These are phyloP conservation scores for Starmera amethionina DNA, from an alignment of 805 yeast genomes.

Conservation along the genomic window DNA sequence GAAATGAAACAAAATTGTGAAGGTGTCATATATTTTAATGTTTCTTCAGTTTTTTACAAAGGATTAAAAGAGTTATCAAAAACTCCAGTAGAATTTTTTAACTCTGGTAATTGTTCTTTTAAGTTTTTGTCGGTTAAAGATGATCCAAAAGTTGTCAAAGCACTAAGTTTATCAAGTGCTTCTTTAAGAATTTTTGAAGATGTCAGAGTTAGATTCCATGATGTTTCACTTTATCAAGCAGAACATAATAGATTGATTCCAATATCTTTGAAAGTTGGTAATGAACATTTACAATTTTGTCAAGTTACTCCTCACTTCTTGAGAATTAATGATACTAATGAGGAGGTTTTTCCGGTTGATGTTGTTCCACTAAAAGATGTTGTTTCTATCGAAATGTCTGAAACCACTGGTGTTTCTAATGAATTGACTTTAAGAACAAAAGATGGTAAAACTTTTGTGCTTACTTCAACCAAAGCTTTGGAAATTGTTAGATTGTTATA, in stretches of 20 bases:
- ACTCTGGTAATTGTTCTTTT: constrained; percentile 20
- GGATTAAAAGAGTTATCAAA: constrained; percentile 17
- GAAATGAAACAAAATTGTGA: constrained; percentile 42
- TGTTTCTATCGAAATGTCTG: constrained; percentile 29
- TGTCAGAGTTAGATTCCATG: constrained; percentile 41
- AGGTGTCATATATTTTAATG: constrained; percentile 39
- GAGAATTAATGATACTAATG: constrained; percentile 25
- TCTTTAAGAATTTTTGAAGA: constrained; percentile 35
- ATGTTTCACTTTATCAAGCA: constrained; percentile 41
- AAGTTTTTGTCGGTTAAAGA: constrained; percentile 37
- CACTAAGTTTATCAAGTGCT: constrained; percentile 33
- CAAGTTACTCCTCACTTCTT: constrained; percentile 33
- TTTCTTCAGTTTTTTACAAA: constrained; percentile 19
- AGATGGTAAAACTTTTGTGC: constrained; percentile 26
- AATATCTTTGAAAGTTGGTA: constrained; percentile 59
- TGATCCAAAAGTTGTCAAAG: constrained; percentile 31
- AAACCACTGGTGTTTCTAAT: constrained; percentile 35
- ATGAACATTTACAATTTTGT: constrained; percentile 51
- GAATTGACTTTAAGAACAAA: constrained; percentile 37
- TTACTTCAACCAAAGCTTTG: constrained; percentile 38
- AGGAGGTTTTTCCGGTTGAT: constrained; percentile 30
- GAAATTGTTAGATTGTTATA: constrained; percentile 67
- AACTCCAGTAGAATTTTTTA: constrained; percentile 15
- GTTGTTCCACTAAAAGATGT: constrained; percentile 32
- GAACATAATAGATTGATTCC: constrained; percentile 43